Conservation (phyloP, 2,329 filamentous ascomycete genomes). For the Cercospora citrullina region DNA sequence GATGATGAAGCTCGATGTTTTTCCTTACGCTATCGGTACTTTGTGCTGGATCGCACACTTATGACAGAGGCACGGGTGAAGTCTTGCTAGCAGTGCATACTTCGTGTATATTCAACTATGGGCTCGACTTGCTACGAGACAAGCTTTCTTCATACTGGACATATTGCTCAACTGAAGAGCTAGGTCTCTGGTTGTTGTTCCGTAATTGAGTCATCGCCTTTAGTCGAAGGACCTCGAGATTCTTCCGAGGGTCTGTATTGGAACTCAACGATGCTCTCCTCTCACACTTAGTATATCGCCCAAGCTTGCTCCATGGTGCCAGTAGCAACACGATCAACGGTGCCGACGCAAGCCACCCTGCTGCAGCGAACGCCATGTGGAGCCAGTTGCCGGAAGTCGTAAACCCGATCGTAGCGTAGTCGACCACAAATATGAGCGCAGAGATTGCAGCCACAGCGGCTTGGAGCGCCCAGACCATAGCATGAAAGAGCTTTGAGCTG, state of each 20-base stretch:
- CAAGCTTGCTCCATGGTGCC: conserved; percentile 16
- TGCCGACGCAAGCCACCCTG: conserved; percentile 4
- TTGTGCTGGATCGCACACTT: background rate
- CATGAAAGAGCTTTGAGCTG: conserved; percentile 19
- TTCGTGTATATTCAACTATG: background rate
- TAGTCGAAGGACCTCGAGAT: background rate
- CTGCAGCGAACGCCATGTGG: conserved; percentile 14
- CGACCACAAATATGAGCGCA: conserved; percentile 11
- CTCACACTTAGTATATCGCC: conserved; percentile 16
- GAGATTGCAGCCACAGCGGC: conserved; percentile 11
- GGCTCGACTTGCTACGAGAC: background rate
- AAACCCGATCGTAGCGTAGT: conserved; percentile 17
- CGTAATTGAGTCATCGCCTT: background rate
- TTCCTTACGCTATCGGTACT: background rate
- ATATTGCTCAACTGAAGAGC: background rate
- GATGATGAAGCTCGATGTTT: background rate
- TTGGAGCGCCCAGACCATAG: conserved; percentile 16
- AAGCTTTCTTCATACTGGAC: background rate
- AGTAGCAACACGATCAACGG: conserved; percentile 2
- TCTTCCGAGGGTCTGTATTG: background rate
- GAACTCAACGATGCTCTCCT: background rate
- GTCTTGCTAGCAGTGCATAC: background rate
- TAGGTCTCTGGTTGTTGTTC: background rate
- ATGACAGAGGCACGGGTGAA: background rate
- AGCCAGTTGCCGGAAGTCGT: conserved; percentile 16